phyloP scores from a whole-genome alignment of 495 filamentous ascomycete species.

The Neurospora africana region DNA sequence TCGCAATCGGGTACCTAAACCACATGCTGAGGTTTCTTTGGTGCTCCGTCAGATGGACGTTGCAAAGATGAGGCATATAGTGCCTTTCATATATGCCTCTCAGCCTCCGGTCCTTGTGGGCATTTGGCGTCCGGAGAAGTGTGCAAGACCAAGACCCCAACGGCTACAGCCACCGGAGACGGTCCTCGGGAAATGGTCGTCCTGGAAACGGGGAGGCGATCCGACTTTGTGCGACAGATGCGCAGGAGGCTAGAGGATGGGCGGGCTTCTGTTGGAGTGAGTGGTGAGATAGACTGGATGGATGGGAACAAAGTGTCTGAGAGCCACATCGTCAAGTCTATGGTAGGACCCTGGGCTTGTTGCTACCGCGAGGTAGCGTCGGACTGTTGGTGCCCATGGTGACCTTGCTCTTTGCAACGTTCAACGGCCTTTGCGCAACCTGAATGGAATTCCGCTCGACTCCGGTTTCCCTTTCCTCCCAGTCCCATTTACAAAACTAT shows the following conservation, averaged over 20 bases:
- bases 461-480: not conserved
- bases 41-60: not conserved
- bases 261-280: not conserved
- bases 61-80: not conserved
- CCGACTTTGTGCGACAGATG: conserved; percentile 4
- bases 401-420: not conserved
- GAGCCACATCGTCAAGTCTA: not conserved
- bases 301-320: not conserved
- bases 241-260: conserved; percentile 10
- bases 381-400: not conserved
- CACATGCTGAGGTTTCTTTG: not conserved
- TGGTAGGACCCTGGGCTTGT: not conserved
- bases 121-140: not conserved
- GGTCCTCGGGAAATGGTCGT: not conserved
- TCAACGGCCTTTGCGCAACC: not conserved
- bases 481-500: not conserved
- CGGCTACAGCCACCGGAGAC: not conserved
- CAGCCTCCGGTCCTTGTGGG: not conserved
- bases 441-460: not conserved
- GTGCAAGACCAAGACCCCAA: not conserved
- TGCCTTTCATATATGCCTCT: not conserved
- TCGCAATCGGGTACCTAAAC: not conserved
- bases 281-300: not conserved
- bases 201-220: not conserved
- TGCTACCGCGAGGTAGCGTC: not conserved